A percentile compares a stretch with the other conserved stretches of the same genome.
Conservation (phyloP, 768 basidiomycete species). For the Leccinum uliginosum region DNA sequence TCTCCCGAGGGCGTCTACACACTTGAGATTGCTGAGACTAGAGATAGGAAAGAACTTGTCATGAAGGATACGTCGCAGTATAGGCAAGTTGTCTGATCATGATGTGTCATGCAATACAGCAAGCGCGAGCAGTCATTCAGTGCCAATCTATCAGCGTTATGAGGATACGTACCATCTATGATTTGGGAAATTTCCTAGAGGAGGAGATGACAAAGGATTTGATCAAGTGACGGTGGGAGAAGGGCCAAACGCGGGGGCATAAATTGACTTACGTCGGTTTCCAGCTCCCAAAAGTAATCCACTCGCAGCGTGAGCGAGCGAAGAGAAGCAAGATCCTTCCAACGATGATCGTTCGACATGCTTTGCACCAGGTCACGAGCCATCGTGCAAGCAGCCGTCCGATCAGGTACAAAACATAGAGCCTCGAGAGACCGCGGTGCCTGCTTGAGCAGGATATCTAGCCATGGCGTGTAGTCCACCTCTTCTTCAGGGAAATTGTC, state of each 20-base stretch:
- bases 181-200: not conserved
- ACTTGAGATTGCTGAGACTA: not conserved
- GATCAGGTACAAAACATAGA: not conserved
- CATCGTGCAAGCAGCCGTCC: not conserved
- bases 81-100: not conserved
- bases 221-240: not conserved
- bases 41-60: not conserved
- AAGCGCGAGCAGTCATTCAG: not conserved
- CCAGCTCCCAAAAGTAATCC: not conserved
- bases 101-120: not conserved
- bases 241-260: not conserved
- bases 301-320: not conserved
- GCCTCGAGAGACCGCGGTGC: not conserved
- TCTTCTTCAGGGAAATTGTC: not conserved
- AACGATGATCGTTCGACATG: not conserved
- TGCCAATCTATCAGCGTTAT: not conserved
- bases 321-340: not conserved
- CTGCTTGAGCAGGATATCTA: not conserved
- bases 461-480: not conserved
- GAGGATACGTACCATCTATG: not conserved
- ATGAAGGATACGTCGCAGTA: not conserved
- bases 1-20: not conserved
- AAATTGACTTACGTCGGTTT: not conserved
- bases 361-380: not conserved
- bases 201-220: not conserved